Conservation (phyloP, 225 moss, liverwort and hornwort species). For the Neckera pumila region DNA sequence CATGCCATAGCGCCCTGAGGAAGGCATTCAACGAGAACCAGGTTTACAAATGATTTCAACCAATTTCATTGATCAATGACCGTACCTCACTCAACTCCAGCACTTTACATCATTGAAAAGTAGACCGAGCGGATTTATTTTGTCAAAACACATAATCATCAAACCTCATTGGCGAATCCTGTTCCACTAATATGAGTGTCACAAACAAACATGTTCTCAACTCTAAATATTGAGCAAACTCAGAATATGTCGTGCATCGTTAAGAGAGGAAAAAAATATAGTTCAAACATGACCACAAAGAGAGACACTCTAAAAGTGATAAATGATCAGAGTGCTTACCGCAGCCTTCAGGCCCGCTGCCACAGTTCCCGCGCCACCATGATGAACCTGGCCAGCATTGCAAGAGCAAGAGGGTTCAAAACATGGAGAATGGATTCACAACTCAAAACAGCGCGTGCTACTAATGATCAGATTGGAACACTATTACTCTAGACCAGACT, state of each 20-base stretch:
- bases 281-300: not conserved
- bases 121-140: not conserved
- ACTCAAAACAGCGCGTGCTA: not conserved
- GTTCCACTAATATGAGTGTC: not conserved
- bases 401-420: not conserved
- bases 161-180: not conserved
- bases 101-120: not conserved
- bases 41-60: not conserved
- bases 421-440: not conserved
- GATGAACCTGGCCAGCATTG: conserved; percentile 65
- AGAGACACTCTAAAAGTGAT: not conserved
- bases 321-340: conserved; percentile 21
- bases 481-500: not conserved
- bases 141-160: not conserved
- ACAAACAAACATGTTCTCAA: not conserved
- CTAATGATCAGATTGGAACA: not conserved
- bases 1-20: not conserved
- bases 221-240: not conserved
- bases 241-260: not conserved
- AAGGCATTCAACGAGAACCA: not conserved
- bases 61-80: not conserved
- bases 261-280: not conserved
- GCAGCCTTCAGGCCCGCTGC: conserved; percentile 87
- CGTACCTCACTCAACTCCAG: not conserved
- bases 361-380: conserved; percentile 94